Evolutionary conservation across 2,329 filamentous ascomycete genomes (phyloP), one percentile per base, ranked within the genome.

Genomic region (Penicillium decumbens): DNA sequence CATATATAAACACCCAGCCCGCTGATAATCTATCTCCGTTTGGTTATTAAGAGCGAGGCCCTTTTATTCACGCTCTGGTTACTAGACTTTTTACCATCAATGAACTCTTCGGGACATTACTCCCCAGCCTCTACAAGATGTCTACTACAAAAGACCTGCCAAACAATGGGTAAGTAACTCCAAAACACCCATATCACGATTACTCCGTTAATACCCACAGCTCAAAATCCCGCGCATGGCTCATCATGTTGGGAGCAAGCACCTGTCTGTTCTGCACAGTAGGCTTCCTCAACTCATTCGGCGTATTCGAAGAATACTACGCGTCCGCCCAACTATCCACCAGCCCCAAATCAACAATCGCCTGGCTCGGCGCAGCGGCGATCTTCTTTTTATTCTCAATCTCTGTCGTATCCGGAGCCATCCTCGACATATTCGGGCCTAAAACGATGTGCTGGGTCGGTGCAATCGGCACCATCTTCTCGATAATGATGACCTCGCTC

Each of bases 261-360:
- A 53, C 60, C 1, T 59, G 58, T 7, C 37, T 65, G 0, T 72
- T 72, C 47, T 71, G 69, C 51, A 68, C 66, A 0, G 66, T 70
- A 1, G 69, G 69, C 1, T 72, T 72, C 33, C 46, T 69, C 24
- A 71, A 71, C 50, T 63, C 68, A 0, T 72, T 71, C 33, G 67
- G 67, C 3, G 51, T 70, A 0, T 71, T 71, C 43, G 49, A 71
- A 49, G 60, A 63, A 25, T 68, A 68, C 50, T 71, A 71, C 35
- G 44, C 53, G 2, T 45, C 50, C 9, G 45, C 55, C 1, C 55
- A 67, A 23, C 54, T 70, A 3, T 51, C 58, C 1, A 39, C 58
- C 13, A 49, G 60, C 29, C 61, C 62, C 0, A 53, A 61, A 30
- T 68, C 64, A 1, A 64, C 61, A 1, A 65, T 71, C 15, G 61